Conservation (phyloP, 352 stramenopile species). For the Pythium guiyangense region DNA sequence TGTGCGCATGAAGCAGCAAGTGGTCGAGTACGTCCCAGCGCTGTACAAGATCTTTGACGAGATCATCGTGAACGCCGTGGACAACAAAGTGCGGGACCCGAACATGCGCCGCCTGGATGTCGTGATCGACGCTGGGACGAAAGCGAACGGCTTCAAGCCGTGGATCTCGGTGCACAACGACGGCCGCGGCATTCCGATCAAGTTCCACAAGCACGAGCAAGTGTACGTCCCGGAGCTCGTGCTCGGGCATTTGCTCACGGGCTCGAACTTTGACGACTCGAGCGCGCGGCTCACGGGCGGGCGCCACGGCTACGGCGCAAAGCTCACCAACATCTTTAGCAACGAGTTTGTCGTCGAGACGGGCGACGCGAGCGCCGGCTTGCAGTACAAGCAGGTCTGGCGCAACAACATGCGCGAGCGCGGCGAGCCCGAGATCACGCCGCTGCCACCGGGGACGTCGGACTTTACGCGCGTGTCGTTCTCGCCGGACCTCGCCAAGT, state of each 20-base stretch:
- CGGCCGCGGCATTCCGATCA: conserved; percentile 96
- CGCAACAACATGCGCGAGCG: conserved; percentile 95
- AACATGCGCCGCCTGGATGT: conserved; percentile 76
- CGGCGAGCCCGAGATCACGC: conserved; percentile 80
- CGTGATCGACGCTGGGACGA: conserved; percentile 53
- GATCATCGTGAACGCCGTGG: conserved; percentile 99
- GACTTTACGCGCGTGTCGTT: conserved; percentile 99
- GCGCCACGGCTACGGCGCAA: conserved; percentile 93
- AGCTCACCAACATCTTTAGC: conserved; percentile 99
- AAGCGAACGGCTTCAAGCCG: conserved; percentile 47
- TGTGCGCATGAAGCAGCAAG: conserved; percentile 63
- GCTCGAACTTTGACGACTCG: conserved; percentile 99
- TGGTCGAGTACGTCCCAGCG: conserved; percentile 76
- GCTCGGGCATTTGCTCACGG: conserved; percentile 98
- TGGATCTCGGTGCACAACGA: conserved; percentile 99
- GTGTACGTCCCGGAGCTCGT: conserved; percentile 98
- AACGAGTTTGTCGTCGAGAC: conserved; percentile 99
- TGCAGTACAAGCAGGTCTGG: conserved; percentile 91
- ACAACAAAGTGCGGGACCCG: conserved; percentile 89
- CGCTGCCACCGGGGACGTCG: conserved; percentile 69
- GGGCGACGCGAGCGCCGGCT: conserved; percentile 82
- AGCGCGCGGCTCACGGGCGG: conserved; percentile 96
- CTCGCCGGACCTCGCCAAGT: conserved; percentile 93
- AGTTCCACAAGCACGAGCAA: conserved; percentile 95
- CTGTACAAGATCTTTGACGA: conserved; percentile 99